Evolutionary conservation across 2,329 filamentous ascomycete species (phyloP).

Genomic region (Aspergillus sergii): DNA sequence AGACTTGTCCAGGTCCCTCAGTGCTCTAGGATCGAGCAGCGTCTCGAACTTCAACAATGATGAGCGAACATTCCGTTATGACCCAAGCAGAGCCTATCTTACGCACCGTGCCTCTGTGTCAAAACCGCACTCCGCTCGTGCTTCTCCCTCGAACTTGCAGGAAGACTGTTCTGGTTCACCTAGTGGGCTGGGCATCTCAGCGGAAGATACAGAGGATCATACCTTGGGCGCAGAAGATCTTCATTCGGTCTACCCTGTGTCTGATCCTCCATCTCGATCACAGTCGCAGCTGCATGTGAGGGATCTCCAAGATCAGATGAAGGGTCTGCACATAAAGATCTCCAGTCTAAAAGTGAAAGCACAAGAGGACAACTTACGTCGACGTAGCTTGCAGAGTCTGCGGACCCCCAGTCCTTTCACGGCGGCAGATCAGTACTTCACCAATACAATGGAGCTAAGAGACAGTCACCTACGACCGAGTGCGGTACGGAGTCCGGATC

Average conservation of each 20-base stretch:
- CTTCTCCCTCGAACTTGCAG: constrained; percentile 12
- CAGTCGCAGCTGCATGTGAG: constrained; percentile 74
- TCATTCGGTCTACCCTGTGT: constrained; percentile 39
- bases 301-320: constrained; percentile 80
- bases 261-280: constrained; percentile 61
- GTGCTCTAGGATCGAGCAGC: constrained; percentile 52
- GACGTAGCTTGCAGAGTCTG: constrained; percentile 74
- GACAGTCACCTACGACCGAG: constrained; percentile 40
- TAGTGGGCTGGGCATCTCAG: constrained; percentile 31
- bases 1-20: constrained; percentile 62
- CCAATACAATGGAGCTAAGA: constrained; percentile 41
- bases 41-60: constrained; percentile 33
- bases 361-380: constrained; percentile 74
- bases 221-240: constrained; percentile 35
- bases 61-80: constrained; percentile 38
- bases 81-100: constrained; percentile 32
- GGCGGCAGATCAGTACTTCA: constrained; percentile 64
- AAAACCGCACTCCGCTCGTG: constrained; percentile 35
- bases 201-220: constrained; percentile 26
- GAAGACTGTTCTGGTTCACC: constrained; percentile 26
- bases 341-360: constrained; percentile 77
- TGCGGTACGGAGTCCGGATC: constrained; percentile 37
- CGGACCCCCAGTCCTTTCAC: constrained; percentile 79
- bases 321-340: constrained; percentile 81
- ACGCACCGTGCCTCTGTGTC: constrained; percentile 41